A percentile compares a stretch with the other conserved stretches of the same genome.
Evolutionary conservation across 768 basidiomycete species (phyloP).

Genomic region (Megacollybia marginata): DNA sequence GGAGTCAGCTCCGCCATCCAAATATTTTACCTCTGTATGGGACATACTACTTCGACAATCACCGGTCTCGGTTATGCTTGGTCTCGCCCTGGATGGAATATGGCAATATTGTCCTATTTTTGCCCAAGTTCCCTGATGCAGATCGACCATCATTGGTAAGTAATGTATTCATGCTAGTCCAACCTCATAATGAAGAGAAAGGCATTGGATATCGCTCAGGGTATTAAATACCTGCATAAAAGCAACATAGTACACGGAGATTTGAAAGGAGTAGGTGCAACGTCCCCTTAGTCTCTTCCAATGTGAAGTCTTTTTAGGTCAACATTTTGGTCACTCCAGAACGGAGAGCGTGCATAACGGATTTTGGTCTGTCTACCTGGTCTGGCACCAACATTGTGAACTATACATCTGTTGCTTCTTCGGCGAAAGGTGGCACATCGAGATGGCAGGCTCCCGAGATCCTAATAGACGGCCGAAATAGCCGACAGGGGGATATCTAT

Average conservation of each 20-base stretch:
- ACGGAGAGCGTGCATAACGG: not conserved
- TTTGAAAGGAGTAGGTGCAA: too few species aligned
- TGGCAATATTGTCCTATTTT: not conserved
- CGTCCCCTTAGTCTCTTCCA: not conserved
- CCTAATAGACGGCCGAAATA: not conserved
- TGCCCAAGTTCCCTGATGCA: not conserved
- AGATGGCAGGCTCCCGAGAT: constrained; percentile 2
- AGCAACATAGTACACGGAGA: not conserved
- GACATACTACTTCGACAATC: too few species aligned
- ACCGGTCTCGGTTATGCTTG: too few species aligned
- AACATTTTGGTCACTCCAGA: too few species aligned
- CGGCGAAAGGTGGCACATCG: not conserved
- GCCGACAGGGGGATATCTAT: not conserved
- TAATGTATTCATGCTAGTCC: not conserved
- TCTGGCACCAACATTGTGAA: not conserved
- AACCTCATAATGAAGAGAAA: not conserved
- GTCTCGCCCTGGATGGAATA: not conserved
- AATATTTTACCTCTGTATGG: too few species aligned
- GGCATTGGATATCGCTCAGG: too few species aligned
- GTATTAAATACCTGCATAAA: not conserved
- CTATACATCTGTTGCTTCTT: not conserved
- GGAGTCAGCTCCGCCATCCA: not conserved
- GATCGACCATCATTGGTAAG: not conserved
- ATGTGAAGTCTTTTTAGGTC: constrained; percentile 2
- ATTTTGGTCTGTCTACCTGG: constrained; percentile 3